Evolutionary conservation across 768 basidiomycete genomes (phyloP), one percentile per base, ranked within the genome.

Genomic region (Favolaschia claudopus): DNA sequence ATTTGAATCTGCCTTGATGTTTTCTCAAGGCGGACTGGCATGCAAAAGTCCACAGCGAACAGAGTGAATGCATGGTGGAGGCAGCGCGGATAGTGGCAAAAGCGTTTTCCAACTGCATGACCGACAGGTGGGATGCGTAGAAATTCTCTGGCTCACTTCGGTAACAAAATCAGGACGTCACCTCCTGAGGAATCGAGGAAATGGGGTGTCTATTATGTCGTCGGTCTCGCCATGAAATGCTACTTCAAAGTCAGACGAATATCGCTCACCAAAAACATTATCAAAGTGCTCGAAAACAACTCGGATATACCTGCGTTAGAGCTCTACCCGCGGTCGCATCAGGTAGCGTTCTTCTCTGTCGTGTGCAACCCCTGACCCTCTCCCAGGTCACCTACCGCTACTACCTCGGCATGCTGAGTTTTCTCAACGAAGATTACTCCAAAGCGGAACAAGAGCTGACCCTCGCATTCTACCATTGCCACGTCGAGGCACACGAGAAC

Each of bases 241-340:
- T 99, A 99, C 77, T 98, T 99, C 82, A 74, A 72, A 89, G 80
- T 98, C 46, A 92, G 93, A 74, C 85, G 91, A 55, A 96, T 97
- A 72, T 92, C 93, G 1, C 79, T 99, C 15, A 89, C 94, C 19
- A 94, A 93, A 75, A 98, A 94, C 67, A 89, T 99, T 54, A 81
- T 98, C 32, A 85, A 96, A 57, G 96, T 94, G 2, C 84, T 99
- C 25, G 83, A 91, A 32, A 93, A 91, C 2, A 93, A 92, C 67
- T 82, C 85, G 10, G 95, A 97, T 62, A 86, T 96, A 34, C 96
- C 96, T 22, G 82, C 91, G 7, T 72, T 99, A 31, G 74, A 79
- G 1, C 73, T 79, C 14, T 99, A 89, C 68, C 95, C 95, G 19
- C 84, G 89, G 24, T 86, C 92, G 17, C 95, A 96, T 74, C 94